A percentile compares a stretch with the other conserved stretches of the same genome.
Conservation (phyloP, 2,329 filamentous ascomycete species). For the Cytospora paraplurivora region DNA sequence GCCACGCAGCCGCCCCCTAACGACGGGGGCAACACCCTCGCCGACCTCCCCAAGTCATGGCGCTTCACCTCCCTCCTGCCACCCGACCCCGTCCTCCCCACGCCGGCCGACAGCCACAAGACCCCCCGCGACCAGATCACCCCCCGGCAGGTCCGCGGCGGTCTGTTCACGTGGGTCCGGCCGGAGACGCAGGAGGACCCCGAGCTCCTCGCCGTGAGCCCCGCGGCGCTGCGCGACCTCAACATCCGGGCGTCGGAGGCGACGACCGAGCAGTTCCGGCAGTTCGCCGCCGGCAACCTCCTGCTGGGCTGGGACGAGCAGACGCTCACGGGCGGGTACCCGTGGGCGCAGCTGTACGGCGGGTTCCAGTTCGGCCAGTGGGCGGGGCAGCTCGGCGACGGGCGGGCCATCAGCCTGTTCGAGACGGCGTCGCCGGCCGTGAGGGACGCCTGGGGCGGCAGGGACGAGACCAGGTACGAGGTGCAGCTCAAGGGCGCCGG, state of each 20-base stretch:
- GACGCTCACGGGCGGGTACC: conserved; percentile 72
- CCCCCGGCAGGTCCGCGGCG: conserved; percentile 81
- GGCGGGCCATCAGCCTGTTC: conserved; percentile 90
- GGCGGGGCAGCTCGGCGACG: conserved; percentile 95
- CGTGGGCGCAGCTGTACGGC: conserved; percentile 98
- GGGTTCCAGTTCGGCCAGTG: conserved; percentile 81
- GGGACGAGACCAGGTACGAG: conserved; percentile 66
- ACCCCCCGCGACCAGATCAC: conserved; percentile 75
- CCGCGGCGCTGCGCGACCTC: conserved; percentile 77
- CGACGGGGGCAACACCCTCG: conserved; percentile 44
- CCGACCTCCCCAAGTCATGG: conserved; percentile 66
- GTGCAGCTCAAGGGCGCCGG: conserved; percentile 94
- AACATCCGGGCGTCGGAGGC: conserved; percentile 71
- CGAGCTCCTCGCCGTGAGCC: conserved; percentile 80
- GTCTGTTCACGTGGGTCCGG: conserved; percentile 87
- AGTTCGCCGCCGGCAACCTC: conserved; percentile 79
- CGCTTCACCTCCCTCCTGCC: conserved; percentile 68
- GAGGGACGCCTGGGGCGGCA: conserved; percentile 50
- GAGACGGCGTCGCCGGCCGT: conserved; percentile 74
- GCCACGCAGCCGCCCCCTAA: conserved; percentile 29
- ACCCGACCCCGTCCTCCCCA: conserved; percentile 75
- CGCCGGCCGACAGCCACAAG: conserved; percentile 77
- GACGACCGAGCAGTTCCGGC: conserved; percentile 71
- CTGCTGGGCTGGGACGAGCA: conserved; percentile 77
- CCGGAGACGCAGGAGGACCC: conserved; percentile 72